These are phyloP conservation scores for Halophytophthora batemanensis DNA, from an alignment of 352 stramenopile species.

Conservation along the genomic window DNA sequence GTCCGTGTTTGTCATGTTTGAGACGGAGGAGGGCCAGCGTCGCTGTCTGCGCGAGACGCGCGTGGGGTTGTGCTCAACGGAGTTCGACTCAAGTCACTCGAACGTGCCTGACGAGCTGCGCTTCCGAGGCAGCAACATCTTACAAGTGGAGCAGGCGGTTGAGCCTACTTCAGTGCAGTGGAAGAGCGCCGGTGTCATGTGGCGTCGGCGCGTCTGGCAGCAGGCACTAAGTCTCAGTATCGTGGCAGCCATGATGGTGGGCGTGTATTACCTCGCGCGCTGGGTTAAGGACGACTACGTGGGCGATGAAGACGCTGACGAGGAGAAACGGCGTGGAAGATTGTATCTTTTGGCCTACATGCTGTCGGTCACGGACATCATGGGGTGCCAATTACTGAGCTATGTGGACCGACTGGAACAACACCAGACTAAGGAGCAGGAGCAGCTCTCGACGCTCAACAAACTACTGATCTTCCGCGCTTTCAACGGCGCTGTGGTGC, in stretches of 20 bases:
- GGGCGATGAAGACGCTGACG: slow-evolving; percentile 14
- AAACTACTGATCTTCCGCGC: slow-evolving; percentile 70
- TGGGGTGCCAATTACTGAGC: slow-evolving; percentile 58
- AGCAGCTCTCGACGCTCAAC: slow-evolving; percentile 76
- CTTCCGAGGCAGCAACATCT: slow-evolving; percentile 69
- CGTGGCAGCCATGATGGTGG: slow-evolving; percentile 45
- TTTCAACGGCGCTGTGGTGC: slow-evolving; percentile 74
- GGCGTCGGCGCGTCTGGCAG: slow-evolving; percentile 32
- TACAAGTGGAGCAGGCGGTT: slow-evolving; percentile 57
- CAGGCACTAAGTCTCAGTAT: slow-evolving; percentile 46
- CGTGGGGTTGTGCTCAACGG: slow-evolving; percentile 44
- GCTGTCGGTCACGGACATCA: slow-evolving; percentile 48
- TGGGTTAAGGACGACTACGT: slow-evolving; percentile 41
- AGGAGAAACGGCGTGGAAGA: slow-evolving; percentile 34
- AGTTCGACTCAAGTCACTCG: slow-evolving; percentile 35
- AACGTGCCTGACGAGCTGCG: slow-evolving; percentile 33
- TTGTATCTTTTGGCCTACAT: slow-evolving; percentile 54
- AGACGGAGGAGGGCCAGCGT: slow-evolving; percentile 62
- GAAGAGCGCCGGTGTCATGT: slow-evolving; percentile 56
- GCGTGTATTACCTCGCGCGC: slow-evolving; percentile 47
- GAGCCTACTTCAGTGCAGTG: slow-evolving; percentile 72
- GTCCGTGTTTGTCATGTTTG: slow-evolving; percentile 79
- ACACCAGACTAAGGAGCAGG: slow-evolving; percentile 61
- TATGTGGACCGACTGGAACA: slow-evolving; percentile 59
- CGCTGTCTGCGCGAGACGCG: slow-evolving; percentile 45